Evolutionary conservation across 1,139 yeast genomes (phyloP), one percentile per base, ranked within the genome.

Genomic region (Tardiomyces digboiensis): DNA sequence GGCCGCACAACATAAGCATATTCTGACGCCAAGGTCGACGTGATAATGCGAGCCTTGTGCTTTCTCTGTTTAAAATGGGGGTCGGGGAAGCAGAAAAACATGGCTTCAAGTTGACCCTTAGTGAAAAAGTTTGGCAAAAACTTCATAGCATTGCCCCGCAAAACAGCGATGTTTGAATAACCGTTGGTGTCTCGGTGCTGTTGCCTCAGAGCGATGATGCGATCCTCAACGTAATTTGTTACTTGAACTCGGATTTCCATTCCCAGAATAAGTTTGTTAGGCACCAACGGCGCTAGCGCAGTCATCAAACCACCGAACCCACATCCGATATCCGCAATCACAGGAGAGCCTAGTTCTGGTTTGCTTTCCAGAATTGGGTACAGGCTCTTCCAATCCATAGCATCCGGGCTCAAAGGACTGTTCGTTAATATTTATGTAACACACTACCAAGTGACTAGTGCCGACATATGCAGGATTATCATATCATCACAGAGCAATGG

Each of bases 221-320:
- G 72, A 64, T 93, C 98, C 63, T 91, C 96, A 19, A 91, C 98
- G 60, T 89, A 91, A 56, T 91, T 88, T 2, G 98, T 89, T 41
- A 91, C 98, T 65, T 91, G 99, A 16, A 88, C 96, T 58, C 99
- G 76, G 58, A 91, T 93, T 66, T 91, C 99, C 96, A 89, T 87
- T 19, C 97, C 97, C 43, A 91, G 70, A 42, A 88, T 81, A 57
- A 86, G 70, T 19, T 73, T 75, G 2, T 82, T 75, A 1, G 93
- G 89, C 51, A 82, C 82, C 44, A 70, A 78, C 2, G 89, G 84
- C 2, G 96, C 83, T 46, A 91, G 72, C 42, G 87, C 83, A 41
- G 85, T 79, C 57, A 87, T 64, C 48, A 91, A 71, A 0, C 99
- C 99, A 42, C 99, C 99, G 62, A 85, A 91, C 1, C 99, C 99